Base-by-base conservation (phyloP, 2,329 filamentous ascomycete genomes). In the Cladosporium sp. region DNA sequence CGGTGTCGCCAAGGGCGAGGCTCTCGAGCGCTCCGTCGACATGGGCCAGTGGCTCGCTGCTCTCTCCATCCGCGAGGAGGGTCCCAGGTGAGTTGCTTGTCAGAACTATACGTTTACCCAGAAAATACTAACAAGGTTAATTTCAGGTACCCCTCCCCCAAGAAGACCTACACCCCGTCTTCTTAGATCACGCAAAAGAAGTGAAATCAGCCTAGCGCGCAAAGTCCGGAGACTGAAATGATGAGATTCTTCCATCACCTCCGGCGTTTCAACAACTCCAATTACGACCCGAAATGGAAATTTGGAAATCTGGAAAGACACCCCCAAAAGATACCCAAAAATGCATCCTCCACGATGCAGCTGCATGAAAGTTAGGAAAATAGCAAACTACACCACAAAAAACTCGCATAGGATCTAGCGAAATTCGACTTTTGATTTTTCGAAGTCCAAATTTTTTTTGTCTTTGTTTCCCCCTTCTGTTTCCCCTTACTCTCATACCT, bases 41-140 rank as follows among this genome's bases (percentile, higher is more conserved):
- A 88, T 93, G 80, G 93, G 93, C 58, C 91, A 96, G 74, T 99
- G 93, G 93, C 82, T 99, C 59, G 93, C 93, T 43, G 86, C 86
- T 66, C 78, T 96, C 65, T 93, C 90, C 79, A 92, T 99, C 70
- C 85, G 92, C 76, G 91, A 97, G 75, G 78, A 96, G 63, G 93
- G 93, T 64, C 91, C 92, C 73, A 93, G 90, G 86, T 97, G 86
- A 80, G 88, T 42, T 58, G 36, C 44, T 29, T 15, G 24, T 8
- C 27, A 9, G 43, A 19, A 38, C 22, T 3, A 41, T 24, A 18
- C 24, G 27, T 39, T n/a, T 36, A 11, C 3, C 15, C 32, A 36
- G 12, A 11, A 15, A 47, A 38, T 48, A 40, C 48, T 54, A 24
- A 52, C 47, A 18, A 32, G 15, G 38, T n/a, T 22, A 17, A 34